These are phyloP conservation scores for Annona cherimola DNA, from an alignment of 164 flowering plant species.

Conservation along the genomic window DNA sequence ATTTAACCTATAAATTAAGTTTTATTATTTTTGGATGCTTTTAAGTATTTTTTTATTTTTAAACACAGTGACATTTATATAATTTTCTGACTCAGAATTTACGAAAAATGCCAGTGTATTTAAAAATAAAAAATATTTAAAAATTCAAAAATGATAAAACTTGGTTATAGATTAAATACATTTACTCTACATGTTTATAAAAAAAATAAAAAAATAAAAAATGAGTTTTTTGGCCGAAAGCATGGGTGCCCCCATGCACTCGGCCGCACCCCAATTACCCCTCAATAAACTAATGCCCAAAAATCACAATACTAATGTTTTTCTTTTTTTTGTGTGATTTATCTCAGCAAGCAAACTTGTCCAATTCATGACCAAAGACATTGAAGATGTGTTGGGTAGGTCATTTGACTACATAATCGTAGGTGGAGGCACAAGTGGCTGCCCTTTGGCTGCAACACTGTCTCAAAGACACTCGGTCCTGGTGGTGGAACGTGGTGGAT, in stretches of 20 bases:
- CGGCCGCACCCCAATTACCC: no score
- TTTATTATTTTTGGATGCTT: no score
- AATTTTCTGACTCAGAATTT: no score
- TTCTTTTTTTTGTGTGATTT: neutral
- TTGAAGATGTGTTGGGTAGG: constrained; percentile 23
- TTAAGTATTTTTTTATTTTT: no score
- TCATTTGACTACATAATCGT: constrained; percentile 42
- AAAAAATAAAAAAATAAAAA: no score
- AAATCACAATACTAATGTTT: neutral
- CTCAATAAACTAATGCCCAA: neutral
- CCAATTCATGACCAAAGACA: constrained; percentile 29
- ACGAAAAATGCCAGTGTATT: no score
- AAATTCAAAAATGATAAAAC: no score
- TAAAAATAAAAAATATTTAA: no score
- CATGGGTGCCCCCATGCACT: neutral
- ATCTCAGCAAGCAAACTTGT: constrained; percentile 11
- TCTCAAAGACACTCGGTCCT: constrained; percentile 31
- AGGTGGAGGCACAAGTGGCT: constrained; percentile 49
- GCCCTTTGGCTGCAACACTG: constrained; percentile 43
- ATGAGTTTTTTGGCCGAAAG: neutral
- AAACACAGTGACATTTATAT: no score
- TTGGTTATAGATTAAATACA: no score
- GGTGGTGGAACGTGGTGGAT: constrained; percentile 25
- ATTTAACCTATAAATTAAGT: no score
- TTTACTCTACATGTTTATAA: neutral